Base-by-base conservation (phyloP, 2,329 filamentous ascomycete species). In the Penicillium sp. region DNA sequence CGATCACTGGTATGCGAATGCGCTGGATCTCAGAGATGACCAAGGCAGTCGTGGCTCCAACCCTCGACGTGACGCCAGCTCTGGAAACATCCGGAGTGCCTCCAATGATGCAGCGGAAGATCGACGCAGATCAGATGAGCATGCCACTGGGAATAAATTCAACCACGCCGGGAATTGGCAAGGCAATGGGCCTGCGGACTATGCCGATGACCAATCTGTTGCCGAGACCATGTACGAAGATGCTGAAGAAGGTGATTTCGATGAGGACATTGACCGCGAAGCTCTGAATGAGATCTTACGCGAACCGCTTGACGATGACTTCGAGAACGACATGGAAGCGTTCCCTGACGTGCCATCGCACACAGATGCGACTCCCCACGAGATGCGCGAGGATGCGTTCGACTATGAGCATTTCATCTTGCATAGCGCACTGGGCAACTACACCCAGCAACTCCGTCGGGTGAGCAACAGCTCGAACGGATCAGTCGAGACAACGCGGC, bases 341-440 rank as follows among this genome's bases (percentile, higher is more conserved):
- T 54, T 54, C 45, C 52, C 52, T 8, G 22, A 49, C n/a, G 20
- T 49, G 29, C 38, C 31, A 20, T 22, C 24, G 22, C 44, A 81
- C 46, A 79, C 84, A 53, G 81, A 84, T 50, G 81, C 82, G 9
- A 76, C 89, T 6, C 90, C 91, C 0, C 93, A 97, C 67, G 93
- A 97, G 75, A 92, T 97, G 72, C 89, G 93, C 20, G 87, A 92
- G 63, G 93, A 97, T 72, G 92, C 92, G 1, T 97, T 97, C 68
- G 93, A 97, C 72, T 97, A 97, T 61, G 90, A 96, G 72, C 88
- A 96, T 70, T 97, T 97, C 76, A 96, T 96, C 72, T 81, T 97
- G 14, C 92, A 97, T 72, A 96, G 90, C 63, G 91, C 92, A 11
- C 87, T 97, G 82, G 92, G 91, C 6, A 91, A 76, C 53, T 79